Conservation (phyloP, 108 stramenopile genomes). For the Conticribra weissflogii region DNA sequence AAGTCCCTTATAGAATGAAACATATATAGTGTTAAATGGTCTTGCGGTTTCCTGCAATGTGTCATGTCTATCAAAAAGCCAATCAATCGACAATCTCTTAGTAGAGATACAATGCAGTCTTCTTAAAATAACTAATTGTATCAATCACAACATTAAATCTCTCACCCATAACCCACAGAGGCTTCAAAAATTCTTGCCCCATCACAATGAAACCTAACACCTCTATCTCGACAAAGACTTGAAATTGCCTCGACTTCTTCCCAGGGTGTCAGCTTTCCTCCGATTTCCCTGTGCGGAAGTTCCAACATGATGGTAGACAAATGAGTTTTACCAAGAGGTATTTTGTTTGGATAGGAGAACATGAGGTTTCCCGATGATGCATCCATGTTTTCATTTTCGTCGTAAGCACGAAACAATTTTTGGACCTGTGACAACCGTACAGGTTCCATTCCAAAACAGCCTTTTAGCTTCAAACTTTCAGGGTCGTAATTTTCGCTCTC, state of each 20-base stretch:
- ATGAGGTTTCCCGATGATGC: neutral
- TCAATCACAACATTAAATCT: neutral
- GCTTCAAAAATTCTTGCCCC: conserved; percentile 89
- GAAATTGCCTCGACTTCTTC: conserved; percentile 59
- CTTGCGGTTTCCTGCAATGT: conserved; percentile 46
- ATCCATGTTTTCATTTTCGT: neutral
- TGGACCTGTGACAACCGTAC: conserved; percentile 43
- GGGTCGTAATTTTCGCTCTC: conserved; percentile 16
- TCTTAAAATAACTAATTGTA: too few relatives aligned
- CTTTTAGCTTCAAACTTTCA: conserved; percentile 21
- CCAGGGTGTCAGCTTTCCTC: conserved; percentile 78
- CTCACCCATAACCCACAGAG: conserved; percentile 53
- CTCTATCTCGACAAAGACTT: conserved; percentile 38
- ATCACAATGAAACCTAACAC: conserved; percentile 77
- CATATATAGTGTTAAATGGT: conserved; percentile 77
- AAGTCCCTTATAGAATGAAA: conserved; percentile 87
- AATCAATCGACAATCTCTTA: too few relatives aligned
- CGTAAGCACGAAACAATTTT: conserved; percentile 3
- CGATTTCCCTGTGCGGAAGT: conserved; percentile 85
- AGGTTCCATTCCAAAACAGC: conserved; percentile 37
- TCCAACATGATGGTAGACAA: conserved; percentile 70
- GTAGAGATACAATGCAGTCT: too few relatives aligned
- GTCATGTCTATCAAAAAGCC: conserved; percentile 4
- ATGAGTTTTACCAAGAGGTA: conserved; percentile 3
- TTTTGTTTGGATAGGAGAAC: conserved; percentile 6